Percentiles rank a stretch among this genome's conserved stretches.
These are phyloP conservation scores for Eutreptiella sp. DNA, from an alignment of 208 protist species.

Conservation along the genomic window DNA sequence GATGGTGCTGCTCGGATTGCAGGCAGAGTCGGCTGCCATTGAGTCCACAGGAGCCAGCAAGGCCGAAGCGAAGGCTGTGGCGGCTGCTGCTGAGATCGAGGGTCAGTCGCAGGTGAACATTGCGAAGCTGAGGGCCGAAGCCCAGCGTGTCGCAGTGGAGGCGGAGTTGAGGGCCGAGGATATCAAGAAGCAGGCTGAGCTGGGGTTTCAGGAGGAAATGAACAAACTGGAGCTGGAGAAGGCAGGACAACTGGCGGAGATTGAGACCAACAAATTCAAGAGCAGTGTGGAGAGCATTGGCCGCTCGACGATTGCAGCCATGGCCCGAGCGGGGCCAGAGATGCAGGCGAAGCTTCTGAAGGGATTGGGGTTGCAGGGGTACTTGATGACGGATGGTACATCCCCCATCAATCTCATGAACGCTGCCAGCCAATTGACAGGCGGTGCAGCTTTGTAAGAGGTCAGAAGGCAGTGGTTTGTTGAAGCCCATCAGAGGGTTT, in stretches of 20 bases:
- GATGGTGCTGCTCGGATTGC: slow-evolving; percentile 51
- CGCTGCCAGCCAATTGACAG: slow-evolving; percentile 39
- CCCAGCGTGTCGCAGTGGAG: slow-evolving; percentile 44
- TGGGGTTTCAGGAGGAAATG: slow-evolving; percentile 54
- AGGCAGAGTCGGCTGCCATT: slow-evolving; percentile 55
- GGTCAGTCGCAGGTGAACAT: slow-evolving; percentile 33
- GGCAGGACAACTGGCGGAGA: slow-evolving; percentile 46
- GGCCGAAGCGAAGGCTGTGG: slow-evolving; percentile 61
- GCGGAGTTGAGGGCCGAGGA: slow-evolving; percentile 52
- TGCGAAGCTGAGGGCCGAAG: slow-evolving; percentile 51
- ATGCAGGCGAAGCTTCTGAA: slow-evolving; percentile 36
- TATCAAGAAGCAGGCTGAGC: slow-evolving; percentile 51
- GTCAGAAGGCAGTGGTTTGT: too few relatives aligned
- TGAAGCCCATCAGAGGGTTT: too few relatives aligned
- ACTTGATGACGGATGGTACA: slow-evolving; percentile 39
- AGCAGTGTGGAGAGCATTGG: slow-evolving; percentile 70
- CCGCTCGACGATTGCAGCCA: slow-evolving; percentile 65
- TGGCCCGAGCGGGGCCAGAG: slow-evolving; percentile 61
- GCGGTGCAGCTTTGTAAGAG: slow-evolving; percentile 44
- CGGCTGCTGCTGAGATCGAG: slow-evolving; percentile 47
- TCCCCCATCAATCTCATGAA: slow-evolving; percentile 43
- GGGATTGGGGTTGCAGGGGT: slow-evolving; percentile 38
- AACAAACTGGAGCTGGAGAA: slow-evolving; percentile 66
- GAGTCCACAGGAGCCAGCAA: slow-evolving; percentile 58
- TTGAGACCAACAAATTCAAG: slow-evolving; percentile 64